Evolutionary conservation across 169 alveolate species (phyloP).

Genomic region (Plasmodium adleri): DNA sequence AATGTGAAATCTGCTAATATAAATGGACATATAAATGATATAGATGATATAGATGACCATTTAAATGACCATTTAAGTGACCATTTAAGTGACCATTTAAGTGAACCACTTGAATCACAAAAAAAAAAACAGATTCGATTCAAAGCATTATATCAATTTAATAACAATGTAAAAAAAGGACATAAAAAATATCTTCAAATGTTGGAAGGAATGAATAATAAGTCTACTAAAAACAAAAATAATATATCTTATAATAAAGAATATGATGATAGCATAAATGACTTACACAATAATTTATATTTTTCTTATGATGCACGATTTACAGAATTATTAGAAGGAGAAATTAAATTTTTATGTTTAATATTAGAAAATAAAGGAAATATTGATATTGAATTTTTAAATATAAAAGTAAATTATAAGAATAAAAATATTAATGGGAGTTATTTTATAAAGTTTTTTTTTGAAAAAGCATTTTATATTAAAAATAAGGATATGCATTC

Average conservation of each 20-base stretch:
- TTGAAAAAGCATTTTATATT: slow-evolving; percentile 49
- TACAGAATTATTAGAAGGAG: slow-evolving; percentile 74
- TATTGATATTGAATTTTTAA: slow-evolving; percentile 37
- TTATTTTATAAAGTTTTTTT: slow-evolving; percentile 51
- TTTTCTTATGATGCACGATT: slow-evolving; percentile 58
- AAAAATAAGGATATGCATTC: neutral
- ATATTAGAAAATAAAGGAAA: slow-evolving; percentile 42
- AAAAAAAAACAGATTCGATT: no score
- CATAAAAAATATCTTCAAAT: neutral
- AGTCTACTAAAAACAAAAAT: no score
- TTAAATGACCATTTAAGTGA: no score
- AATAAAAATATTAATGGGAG: slow-evolving; percentile 2
- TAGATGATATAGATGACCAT: no score
- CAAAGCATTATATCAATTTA: no score
- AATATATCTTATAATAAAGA: neutral
- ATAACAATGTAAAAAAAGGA: neutral
- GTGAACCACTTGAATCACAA: no score
- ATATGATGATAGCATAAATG: neutral
- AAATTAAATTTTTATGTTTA: slow-evolving; percentile 64
- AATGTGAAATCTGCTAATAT: neutral
- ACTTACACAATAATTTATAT: slow-evolving; percentile 17
- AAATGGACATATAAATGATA: no score
- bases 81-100: no score
- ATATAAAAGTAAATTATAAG: slow-evolving; percentile 32
- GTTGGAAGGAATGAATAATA: neutral